Evolutionary conservation across 78 protist genomes (phyloP).

Genomic region (Dictyostelium citrinum): DNA sequence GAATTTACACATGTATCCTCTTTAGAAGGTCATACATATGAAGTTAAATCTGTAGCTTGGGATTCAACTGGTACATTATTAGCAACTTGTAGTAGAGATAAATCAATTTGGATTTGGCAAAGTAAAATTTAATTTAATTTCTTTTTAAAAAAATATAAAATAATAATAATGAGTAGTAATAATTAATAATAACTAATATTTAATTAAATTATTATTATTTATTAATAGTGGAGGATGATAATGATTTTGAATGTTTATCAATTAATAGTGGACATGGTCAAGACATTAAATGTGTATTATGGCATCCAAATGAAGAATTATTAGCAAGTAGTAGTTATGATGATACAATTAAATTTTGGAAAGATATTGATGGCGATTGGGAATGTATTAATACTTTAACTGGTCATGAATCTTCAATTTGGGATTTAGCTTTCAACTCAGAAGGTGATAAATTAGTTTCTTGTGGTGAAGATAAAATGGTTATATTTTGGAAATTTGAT

Average conservation of each 20-base stretch:
- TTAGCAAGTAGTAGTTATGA: constrained; percentile 90
- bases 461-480: constrained; percentile 10
- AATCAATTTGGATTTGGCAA: constrained; percentile 97
- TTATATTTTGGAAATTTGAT: background rate
- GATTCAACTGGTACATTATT: constrained; percentile 80
- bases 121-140: background rate
- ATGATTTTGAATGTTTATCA: constrained; percentile 91
- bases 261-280: constrained; percentile 93
- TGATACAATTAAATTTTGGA: constrained; percentile 91
- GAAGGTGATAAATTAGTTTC: constrained; percentile 79
- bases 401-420: constrained; percentile 95
- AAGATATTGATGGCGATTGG: constrained; percentile 94
- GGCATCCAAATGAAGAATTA: constrained; percentile 86
- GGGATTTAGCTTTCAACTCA: constrained; percentile 88
- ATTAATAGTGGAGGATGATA: constrained; percentile 74
- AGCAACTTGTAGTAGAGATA: constrained; percentile 98
- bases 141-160: background rate
- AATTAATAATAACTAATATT: too few species aligned
- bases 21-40: constrained; percentile 96
- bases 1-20: constrained; percentile 79
- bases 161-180: background rate
- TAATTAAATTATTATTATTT: too few species aligned
- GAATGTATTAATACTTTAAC: constrained; percentile 78
- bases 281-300: constrained; percentile 93
- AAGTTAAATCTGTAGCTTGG: constrained; percentile 95